Evolutionary conservation across 768 basidiomycete species (phyloP).

Genomic region (Suillus subalutaceus): DNA sequence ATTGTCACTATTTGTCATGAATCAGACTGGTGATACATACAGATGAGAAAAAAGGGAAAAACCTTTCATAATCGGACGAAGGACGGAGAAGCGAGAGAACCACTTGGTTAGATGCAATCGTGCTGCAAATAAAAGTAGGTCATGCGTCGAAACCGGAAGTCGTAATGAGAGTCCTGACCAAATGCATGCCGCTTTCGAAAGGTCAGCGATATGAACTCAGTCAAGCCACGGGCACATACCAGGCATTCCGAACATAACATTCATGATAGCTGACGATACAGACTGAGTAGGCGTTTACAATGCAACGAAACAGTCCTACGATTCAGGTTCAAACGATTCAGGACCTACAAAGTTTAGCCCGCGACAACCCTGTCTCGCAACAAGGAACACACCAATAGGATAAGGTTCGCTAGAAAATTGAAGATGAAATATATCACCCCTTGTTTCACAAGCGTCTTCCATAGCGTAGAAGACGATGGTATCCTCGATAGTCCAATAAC

Average conservation of each 20-base stretch:
- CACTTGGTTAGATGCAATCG: not conserved
- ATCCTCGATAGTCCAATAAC: not conserved
- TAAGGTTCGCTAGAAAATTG: not conserved
- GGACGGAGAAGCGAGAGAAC: not conserved
- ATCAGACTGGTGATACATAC: not conserved
- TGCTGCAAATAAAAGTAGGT: not conserved
- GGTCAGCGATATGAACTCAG: not conserved
- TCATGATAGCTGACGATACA: not conserved
- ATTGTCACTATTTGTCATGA: not conserved
- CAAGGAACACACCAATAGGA: not conserved
- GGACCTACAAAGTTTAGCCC: not conserved
- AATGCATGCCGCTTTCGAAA: not conserved
- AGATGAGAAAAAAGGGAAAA: not conserved
- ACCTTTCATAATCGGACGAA: not conserved
- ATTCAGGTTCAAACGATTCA: not conserved
- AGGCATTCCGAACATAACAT: not conserved
- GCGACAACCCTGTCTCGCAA: not conserved
- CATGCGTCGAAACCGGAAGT: not conserved
- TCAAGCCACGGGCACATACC: not conserved
- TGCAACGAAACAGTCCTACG: not conserved
- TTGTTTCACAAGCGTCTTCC: constrained; percentile 5
- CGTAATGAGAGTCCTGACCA: not conserved
- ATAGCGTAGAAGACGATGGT: not conserved
- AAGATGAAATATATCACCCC: not conserved
- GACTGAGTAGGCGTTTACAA: not conserved